Base-by-base conservation (phyloP, 2,329 filamentous ascomycete genomes). In the Penicillium corylophilum region DNA sequence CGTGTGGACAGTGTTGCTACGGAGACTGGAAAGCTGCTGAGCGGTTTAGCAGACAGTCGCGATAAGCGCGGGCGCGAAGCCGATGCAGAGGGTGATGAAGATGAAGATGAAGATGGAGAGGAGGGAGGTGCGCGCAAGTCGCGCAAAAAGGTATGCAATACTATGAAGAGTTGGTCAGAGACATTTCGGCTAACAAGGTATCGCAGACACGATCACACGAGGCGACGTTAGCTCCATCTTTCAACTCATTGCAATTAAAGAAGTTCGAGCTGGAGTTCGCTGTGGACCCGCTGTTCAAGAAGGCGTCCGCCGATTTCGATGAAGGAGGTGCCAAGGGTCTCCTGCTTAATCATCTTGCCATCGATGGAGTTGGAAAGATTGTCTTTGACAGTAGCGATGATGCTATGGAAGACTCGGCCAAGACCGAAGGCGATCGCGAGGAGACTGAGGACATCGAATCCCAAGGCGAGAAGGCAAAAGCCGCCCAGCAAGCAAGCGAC, bases 341-440 rank as follows among this genome's bases (percentile, higher is more conserved):
- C 38, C 79, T 99, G 18, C 81, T 99, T 28, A 99, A 99, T 67
- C 93, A 99, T 72, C 79, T 99, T n/a, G 90, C 93, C 67, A 96
- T 99, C 59, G 94, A 99, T 71, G 83, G 84, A 2, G 85, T 90
- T 58, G 94, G 94, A 38, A 84, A 93, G 31, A 99, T 99, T 56
- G 92, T 99, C 5, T 99, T 99, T 67, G 94, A 99, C 74, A 97
- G 93, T 76, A 97, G 92, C 66, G 93, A 99, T 69, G 94, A 97
- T 69, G 77, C 78, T 15, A 77, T 80, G 51, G 82, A 85, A 50
- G 77, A 78, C 15, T 74, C 72, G 7, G 71, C 76, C 28, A 71
- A 73, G 56, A 62, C 58, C 54, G 62, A 71, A 55, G 50, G 65
- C 59, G 64, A 66, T 3, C 66, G 42, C 67, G 72, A 66, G 59